Percentiles rank a stretch among this genome's conserved stretches.
Conservation (phyloP, 805 yeast species). For the Debaryomyces maramus region DNA sequence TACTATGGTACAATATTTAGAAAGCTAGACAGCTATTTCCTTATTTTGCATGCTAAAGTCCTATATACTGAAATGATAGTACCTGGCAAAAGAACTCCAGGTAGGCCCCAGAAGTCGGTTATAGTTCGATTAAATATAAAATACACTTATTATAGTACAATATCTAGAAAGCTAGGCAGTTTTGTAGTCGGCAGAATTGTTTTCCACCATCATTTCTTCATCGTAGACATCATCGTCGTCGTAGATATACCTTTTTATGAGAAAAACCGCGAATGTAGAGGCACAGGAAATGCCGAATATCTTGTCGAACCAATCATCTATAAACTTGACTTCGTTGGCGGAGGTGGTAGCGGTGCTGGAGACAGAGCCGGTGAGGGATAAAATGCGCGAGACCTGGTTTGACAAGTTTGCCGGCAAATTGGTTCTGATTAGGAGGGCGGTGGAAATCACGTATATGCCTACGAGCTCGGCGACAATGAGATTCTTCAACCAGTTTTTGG, state of each 20-base stretch:
- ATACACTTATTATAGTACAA: too few species aligned
- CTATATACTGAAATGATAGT: too few species aligned
- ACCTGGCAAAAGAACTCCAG: too few species aligned
- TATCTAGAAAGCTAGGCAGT: too few species aligned
- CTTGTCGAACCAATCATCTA: constrained; percentile 54
- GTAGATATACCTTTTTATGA: constrained; percentile 19
- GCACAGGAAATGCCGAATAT: constrained; percentile 48
- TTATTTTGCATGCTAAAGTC: too few species aligned
- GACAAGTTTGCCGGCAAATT: constrained; percentile 48
- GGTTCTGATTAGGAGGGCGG: constrained; percentile 49
- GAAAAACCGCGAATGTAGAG: constrained; percentile 27
- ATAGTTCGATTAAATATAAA: too few species aligned
- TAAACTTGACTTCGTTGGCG: constrained; percentile 41
- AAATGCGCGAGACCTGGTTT: constrained; percentile 37
- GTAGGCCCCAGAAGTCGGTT: too few species aligned
- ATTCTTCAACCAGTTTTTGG: constrained; percentile 36
- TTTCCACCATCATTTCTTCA: constrained; percentile 36
- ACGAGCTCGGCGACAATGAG: constrained; percentile 45
- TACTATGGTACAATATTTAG: too few species aligned
- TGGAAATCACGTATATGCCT: constrained; percentile 53
- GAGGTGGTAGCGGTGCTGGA: constrained; percentile 19
- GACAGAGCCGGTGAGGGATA: constrained; percentile 34
- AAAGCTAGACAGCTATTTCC: too few species aligned
- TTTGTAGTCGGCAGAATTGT: constrained; percentile 7
- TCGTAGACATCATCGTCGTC: constrained; percentile 25